Conservation (phyloP, 768 basidiomycete genomes). For the Suillus subalutaceus region DNA sequence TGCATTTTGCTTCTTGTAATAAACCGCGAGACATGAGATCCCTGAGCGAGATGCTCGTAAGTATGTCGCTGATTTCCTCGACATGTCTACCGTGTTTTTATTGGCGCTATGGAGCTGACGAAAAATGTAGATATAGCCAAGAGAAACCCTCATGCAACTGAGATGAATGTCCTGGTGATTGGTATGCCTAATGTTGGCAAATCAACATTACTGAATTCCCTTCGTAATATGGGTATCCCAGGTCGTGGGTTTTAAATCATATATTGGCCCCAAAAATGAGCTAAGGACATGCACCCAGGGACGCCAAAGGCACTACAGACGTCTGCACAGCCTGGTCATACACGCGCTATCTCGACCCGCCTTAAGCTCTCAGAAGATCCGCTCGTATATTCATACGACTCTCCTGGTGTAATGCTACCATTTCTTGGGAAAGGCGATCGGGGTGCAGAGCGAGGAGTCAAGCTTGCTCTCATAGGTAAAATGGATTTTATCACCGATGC, state of each 20-base stretch:
- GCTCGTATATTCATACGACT: slow-evolving; percentile 90
- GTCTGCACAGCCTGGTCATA: slow-evolving; percentile 88
- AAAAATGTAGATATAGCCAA: slow-evolving; percentile 62
- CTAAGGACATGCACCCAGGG: slow-evolving; percentile 39
- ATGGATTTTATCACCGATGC: slow-evolving; percentile 11
- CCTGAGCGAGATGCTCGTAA: slow-evolving; percentile 69
- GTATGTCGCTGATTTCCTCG: slow-evolving; percentile 48
- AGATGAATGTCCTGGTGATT: slow-evolving; percentile 88
- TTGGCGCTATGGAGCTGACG: background rate
- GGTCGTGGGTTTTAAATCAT: slow-evolving; percentile 64
- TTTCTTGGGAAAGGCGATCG: slow-evolving; percentile 85
- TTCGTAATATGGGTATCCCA: slow-evolving; percentile 83
- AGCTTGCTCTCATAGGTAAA: slow-evolving; percentile 89
- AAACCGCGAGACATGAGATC: slow-evolving; percentile 63
- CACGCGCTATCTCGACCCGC: slow-evolving; percentile 85
- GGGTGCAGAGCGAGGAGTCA: slow-evolving; percentile 90
- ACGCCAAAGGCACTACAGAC: slow-evolving; percentile 90
- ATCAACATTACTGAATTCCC: slow-evolving; percentile 89
- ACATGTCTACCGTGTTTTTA: background rate
- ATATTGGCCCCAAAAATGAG: slow-evolving; percentile 7
- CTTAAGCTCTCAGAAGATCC: slow-evolving; percentile 83
- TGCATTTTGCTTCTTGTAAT: slow-evolving; percentile 76
- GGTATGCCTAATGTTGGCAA: slow-evolving; percentile 99
- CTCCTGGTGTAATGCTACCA: slow-evolving; percentile 96
- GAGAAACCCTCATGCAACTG: slow-evolving; percentile 67